These are phyloP conservation scores for Butyriboletus loyo DNA, from an alignment of 768 basidiomycete species.

Conservation along the genomic window DNA sequence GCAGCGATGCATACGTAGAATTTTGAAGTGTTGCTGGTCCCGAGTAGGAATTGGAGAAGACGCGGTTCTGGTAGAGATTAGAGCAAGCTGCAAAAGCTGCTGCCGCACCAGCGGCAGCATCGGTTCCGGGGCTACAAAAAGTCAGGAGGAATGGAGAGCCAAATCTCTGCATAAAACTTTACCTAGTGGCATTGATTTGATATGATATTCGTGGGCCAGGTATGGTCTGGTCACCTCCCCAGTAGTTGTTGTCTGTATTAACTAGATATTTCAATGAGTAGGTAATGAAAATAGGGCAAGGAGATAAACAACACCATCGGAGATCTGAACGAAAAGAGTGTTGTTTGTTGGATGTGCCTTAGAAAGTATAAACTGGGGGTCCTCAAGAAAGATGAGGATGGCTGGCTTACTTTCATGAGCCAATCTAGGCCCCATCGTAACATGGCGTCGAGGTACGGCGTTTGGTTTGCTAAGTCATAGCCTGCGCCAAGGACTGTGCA, in stretches of 20 bases:
- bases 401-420: slow-evolving; percentile 72
- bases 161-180: background rate
- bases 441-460: slow-evolving; percentile 87
- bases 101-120: slow-evolving; percentile 79
- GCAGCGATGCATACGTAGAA: slow-evolving; percentile 62
- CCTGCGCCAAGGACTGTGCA: slow-evolving; percentile 37
- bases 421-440: slow-evolving; percentile 90
- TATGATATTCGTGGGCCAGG: slow-evolving; percentile 73
- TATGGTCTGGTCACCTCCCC: slow-evolving; percentile 83
- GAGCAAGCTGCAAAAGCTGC: slow-evolving; percentile 89
- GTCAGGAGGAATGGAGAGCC: background rate
- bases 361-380: background rate
- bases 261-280: slow-evolving; percentile 34
- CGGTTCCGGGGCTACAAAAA: slow-evolving; percentile 69
- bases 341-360: slow-evolving; percentile 78
- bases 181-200: slow-evolving; percentile 70
- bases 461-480: slow-evolving; percentile 84
- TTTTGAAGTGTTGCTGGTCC: slow-evolving; percentile 69
- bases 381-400: background rate
- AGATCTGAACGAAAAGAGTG: slow-evolving; percentile 77
- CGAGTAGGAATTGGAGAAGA: slow-evolving; percentile 52
- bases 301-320: slow-evolving; percentile 43
- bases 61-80: slow-evolving; percentile 65
- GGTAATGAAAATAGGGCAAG: background rate
- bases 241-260: slow-evolving; percentile 71